Base-by-base conservation (phyloP, 2,329 filamentous ascomycete species). In the Cladosporium sp. region DNA sequence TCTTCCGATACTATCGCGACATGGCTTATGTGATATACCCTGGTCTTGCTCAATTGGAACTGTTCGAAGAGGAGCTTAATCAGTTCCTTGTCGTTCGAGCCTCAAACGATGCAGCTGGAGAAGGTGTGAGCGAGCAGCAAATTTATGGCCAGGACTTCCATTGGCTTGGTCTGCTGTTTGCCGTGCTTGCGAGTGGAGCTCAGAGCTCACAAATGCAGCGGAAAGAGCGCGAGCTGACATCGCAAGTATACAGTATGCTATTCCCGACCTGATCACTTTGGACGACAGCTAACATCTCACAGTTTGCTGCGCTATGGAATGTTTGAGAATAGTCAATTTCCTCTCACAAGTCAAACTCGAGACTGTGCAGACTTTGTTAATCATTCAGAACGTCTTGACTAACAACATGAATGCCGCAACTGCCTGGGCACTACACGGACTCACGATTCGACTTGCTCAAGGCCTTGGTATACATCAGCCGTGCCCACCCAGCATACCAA, bases 271-370 rank as follows among this genome's bases (percentile, higher is more conserved):
- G n/a, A 28, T 8, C 7, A 28, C 34, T 12, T 20, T 15, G 6
- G 34, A n/a, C n/a, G 6, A 30, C 12, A 57, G 50, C 73, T 77
- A 55, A 77, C 60, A 38, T 30, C 37, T 19, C 45, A 8, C 57
- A 82, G 81, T 86, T 4, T 87, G 84, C 71, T 87, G 84, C 70
- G 84, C 82, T 51, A 86, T 86, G 62, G 84, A 87, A 68, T 86
- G 84, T 65, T 74, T 86, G 25, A 81, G 84, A 17, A 83, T 85
- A 71, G 84, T 82, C 22, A 87, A 87, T 63, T 87, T 86, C 67
- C 68, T 87, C 7, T 86, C 84, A 0, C 81, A 84, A 59, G 81
- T 84, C 28, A 83, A 80, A 3, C 73, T 86, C 37, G 82, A 86
- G 61, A 84, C 80, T 42, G 84, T 87, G 38, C 83, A 87, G 66